Conservation (phyloP, 2,329 filamentous ascomycete genomes). For the Cladosporium sp. region DNA sequence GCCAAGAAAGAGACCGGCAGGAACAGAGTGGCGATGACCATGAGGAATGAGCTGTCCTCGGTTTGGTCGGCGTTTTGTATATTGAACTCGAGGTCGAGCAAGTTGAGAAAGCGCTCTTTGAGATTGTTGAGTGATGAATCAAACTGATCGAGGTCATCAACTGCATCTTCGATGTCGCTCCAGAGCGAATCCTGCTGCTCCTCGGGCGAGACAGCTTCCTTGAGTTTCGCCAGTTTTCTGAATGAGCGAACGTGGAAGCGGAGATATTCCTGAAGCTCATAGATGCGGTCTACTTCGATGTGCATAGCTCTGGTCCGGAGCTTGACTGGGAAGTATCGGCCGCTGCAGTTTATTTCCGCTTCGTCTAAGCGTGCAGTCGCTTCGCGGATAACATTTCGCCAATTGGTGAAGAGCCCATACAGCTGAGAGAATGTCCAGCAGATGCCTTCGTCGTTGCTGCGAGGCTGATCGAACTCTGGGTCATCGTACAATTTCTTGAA, state of each 20-base stretch:
- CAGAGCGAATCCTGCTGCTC: conserved; percentile 37
- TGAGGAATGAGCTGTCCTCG: conserved; percentile 37
- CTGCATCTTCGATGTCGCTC: conserved; percentile 38
- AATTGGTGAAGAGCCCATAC: conserved; percentile 38
- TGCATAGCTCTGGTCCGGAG: conserved; percentile 23
- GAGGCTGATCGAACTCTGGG: conserved; percentile 34
- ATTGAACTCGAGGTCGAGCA: conserved; percentile 43
- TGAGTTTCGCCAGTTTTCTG: conserved; percentile 39
- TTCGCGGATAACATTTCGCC: conserved; percentile 41
- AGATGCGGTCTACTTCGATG: conserved; percentile 37
- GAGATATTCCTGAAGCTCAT: conserved; percentile 39
- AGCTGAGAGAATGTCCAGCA: conserved; percentile 39
- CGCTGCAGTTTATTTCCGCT: conserved; percentile 38
- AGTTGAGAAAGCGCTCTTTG: conserved; percentile 41
- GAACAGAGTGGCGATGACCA: conserved; percentile 38
- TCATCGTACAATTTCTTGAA: conserved; percentile 37
- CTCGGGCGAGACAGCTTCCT: conserved; percentile 30
- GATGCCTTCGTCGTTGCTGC: conserved; percentile 38
- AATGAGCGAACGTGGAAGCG: conserved; percentile 37
- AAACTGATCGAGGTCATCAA: conserved; percentile 40
- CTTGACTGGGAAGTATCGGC: conserved; percentile 34
- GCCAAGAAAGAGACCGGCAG: conserved; percentile 39
- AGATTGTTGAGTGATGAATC: conserved; percentile 36
- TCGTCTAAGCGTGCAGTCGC: conserved; percentile 36
- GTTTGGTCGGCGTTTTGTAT: conserved; percentile 39